Evolutionary conservation across 2,329 filamentous ascomycete genomes (phyloP).

Genomic region (Cladosporium colombiae): DNA sequence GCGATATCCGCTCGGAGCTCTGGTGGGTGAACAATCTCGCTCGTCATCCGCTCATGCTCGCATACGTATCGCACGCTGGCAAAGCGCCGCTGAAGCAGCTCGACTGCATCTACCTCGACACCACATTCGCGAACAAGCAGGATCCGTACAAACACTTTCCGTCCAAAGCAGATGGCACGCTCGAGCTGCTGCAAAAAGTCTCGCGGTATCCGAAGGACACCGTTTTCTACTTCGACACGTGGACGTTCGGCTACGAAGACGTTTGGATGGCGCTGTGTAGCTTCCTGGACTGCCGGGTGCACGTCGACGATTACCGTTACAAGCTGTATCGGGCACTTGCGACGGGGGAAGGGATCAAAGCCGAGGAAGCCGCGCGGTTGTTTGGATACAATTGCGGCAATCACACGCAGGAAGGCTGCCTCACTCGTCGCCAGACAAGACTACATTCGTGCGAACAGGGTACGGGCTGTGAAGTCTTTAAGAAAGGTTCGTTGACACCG

Average conservation of each 20-base stretch:
- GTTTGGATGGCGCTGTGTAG: slow-evolving; percentile 82
- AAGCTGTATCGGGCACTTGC: slow-evolving; percentile 66
- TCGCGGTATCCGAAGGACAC: slow-evolving; percentile 69
- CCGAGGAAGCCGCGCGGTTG: slow-evolving; percentile 55
- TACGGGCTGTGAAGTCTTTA: slow-evolving; percentile 58
- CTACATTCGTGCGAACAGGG: slow-evolving; percentile 87
- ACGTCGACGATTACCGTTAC: slow-evolving; percentile 80
- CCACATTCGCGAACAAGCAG: slow-evolving; percentile 66
- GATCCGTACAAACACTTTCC: slow-evolving; percentile 55
- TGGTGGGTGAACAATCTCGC: slow-evolving; percentile 80
- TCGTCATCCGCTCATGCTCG: slow-evolving; percentile 71
- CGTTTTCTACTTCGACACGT: slow-evolving; percentile 79
- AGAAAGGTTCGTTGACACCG: slow-evolving; percentile 30
- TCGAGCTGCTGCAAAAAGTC: slow-evolving; percentile 71
- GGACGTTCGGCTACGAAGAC: slow-evolving; percentile 93
- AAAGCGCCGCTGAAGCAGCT: slow-evolving; percentile 60
- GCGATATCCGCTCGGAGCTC: slow-evolving; percentile 80
- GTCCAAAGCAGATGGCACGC: slow-evolving; percentile 72
- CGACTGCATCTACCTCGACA: slow-evolving; percentile 86
- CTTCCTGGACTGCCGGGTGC: slow-evolving; percentile 69
- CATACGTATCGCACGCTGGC: slow-evolving; percentile 53
- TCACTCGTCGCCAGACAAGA: slow-evolving; percentile 65
- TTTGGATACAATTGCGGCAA: slow-evolving; percentile 78
- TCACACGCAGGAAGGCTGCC: slow-evolving; percentile 64
- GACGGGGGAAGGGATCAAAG: slow-evolving; percentile 47